Percentiles rank a stretch among this genome's conserved stretches.
These are phyloP conservation scores for Kluyveromyces lactis DNA, from an alignment of 805 yeast species.

Conservation along the genomic window DNA sequence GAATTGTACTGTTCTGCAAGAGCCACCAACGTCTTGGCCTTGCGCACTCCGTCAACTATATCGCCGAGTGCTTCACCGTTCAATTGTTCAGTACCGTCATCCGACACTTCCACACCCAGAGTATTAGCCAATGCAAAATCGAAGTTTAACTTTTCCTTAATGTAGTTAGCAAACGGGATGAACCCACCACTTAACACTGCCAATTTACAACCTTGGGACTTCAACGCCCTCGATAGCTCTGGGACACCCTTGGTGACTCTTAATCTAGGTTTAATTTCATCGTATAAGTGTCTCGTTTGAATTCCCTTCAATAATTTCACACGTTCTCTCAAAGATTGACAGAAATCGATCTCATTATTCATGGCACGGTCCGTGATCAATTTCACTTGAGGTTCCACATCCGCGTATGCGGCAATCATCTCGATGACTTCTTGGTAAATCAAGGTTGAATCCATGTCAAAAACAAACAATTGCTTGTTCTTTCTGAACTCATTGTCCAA, in stretches of 20 bases:
- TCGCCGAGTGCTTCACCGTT: conserved; percentile 75
- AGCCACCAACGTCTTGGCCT: conserved; percentile 62
- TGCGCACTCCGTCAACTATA: conserved; percentile 77
- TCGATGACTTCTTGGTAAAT: conserved; percentile 96
- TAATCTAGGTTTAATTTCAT: conserved; percentile 61
- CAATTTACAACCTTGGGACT: conserved; percentile 51
- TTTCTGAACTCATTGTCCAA: conserved; percentile 16
- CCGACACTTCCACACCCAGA: conserved; percentile 35
- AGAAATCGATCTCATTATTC: conserved; percentile 95
- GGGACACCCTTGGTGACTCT: conserved; percentile 78
- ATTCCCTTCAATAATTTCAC: conserved; percentile 80
- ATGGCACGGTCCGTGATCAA: conserved; percentile 88
- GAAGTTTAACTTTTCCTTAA: conserved; percentile 56
- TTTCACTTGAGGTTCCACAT: conserved; percentile 79
- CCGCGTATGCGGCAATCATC: conserved; percentile 88
- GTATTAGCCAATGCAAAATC: conserved; percentile 88
- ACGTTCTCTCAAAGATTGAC: conserved; percentile 66
- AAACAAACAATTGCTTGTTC: conserved; percentile 55
- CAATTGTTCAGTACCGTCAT: conserved; percentile 37
- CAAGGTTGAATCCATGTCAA: conserved; percentile 97
- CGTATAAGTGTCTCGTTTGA: conserved; percentile 64
- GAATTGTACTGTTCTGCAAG: conserved; percentile 50
- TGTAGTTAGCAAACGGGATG: conserved; percentile 73
- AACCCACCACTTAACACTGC: conserved; percentile 96
- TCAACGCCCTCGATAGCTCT: conserved; percentile 58